phyloP scores from a whole-genome alignment of 2,329 filamentous ascomycete species.

The Penicillium sp. region DNA sequence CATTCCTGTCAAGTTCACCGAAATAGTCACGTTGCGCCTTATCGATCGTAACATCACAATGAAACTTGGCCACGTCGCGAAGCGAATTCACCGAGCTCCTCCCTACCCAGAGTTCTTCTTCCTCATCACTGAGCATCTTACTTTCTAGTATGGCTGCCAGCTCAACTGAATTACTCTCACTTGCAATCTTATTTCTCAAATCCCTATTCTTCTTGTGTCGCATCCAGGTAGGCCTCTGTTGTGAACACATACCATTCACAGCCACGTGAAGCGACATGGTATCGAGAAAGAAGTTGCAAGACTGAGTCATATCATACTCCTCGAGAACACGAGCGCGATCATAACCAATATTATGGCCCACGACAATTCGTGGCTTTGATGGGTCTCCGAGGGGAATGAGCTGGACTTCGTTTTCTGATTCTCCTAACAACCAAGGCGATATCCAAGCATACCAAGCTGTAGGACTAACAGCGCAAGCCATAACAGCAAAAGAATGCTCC shows the following conservation, averaged over 20 bases:
- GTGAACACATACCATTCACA: slow-evolving; percentile 97
- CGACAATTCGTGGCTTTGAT: slow-evolving; percentile 63
- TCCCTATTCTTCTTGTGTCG: slow-evolving; percentile 87
- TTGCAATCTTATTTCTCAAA: slow-evolving; percentile 67
- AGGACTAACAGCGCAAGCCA: slow-evolving; percentile 90
- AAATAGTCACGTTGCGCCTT: slow-evolving; percentile 82
- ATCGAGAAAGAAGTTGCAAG: slow-evolving; percentile 78
- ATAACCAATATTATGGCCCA: slow-evolving; percentile 94
- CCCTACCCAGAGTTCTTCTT: slow-evolving; percentile 92
- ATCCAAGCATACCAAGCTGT: slow-evolving; percentile 96
- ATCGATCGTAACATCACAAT: slow-evolving; percentile 83
- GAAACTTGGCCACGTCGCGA: slow-evolving; percentile 90
- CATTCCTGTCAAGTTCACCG: slow-evolving; percentile 65
- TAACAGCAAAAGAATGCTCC: slow-evolving; percentile 81
- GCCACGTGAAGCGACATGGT: slow-evolving; percentile 98
- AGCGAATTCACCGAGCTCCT: slow-evolving; percentile 91
- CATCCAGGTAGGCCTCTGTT: slow-evolving; percentile 94
- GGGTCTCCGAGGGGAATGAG: slow-evolving; percentile 80
- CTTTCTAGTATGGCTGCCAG: slow-evolving; percentile 62
- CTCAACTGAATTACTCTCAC: slow-evolving; percentile 61
- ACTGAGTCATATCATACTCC: slow-evolving; percentile 77
- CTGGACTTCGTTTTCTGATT: slow-evolving; percentile 67
- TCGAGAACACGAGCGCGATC: slow-evolving; percentile 80
- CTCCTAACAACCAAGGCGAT: slow-evolving; percentile 87
- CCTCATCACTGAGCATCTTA: slow-evolving; percentile 62